These are phyloP conservation scores for Cantharellus anzutake DNA, from an alignment of 768 basidiomycete genomes.

Conservation along the genomic window DNA sequence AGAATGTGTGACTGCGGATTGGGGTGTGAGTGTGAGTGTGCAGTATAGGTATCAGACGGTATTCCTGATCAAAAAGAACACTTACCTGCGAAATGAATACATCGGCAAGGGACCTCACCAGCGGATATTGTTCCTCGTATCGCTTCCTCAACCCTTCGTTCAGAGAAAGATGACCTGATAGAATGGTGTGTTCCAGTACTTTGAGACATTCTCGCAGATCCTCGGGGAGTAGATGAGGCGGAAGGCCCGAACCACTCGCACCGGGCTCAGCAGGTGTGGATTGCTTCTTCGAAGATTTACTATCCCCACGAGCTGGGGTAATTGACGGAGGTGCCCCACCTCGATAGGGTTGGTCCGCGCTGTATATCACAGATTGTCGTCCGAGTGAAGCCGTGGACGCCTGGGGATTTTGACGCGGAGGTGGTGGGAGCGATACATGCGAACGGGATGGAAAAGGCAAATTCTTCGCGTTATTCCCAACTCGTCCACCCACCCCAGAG, in stretches of 20 bases:
- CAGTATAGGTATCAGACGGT: slow-evolving; percentile 6
- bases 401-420: slow-evolving; percentile 10
- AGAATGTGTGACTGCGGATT: slow-evolving; percentile 66
- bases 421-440: slow-evolving; percentile 57
- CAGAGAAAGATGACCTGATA: slow-evolving; percentile 76
- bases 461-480: slow-evolving; percentile 17
- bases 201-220: slow-evolving; percentile 73
- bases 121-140: slow-evolving; percentile 89
- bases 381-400: slow-evolving; percentile 61
- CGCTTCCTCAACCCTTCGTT: slow-evolving; percentile 71
- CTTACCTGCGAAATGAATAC: slow-evolving; percentile 89
- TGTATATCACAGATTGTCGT: slow-evolving; percentile 35
- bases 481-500: slow-evolving; percentile 10
- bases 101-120: slow-evolving; percentile 82
- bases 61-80: slow-evolving; percentile 9
- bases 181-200: slow-evolving; percentile 67
- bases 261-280: slow-evolving; percentile 6
- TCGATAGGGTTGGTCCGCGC: slow-evolving; percentile 16
- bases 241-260: slow-evolving; percentile 14
- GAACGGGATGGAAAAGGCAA: slow-evolving; percentile 44
- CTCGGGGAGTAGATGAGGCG: slow-evolving; percentile 68
- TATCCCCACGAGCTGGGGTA: background rate
- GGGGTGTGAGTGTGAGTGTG: slow-evolving; percentile 8
- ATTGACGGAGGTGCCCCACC: background rate
- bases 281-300: background rate